These are phyloP conservation scores for Candida krabiensis DNA, from an alignment of 805 yeast species.

Conservation along the genomic window DNA sequence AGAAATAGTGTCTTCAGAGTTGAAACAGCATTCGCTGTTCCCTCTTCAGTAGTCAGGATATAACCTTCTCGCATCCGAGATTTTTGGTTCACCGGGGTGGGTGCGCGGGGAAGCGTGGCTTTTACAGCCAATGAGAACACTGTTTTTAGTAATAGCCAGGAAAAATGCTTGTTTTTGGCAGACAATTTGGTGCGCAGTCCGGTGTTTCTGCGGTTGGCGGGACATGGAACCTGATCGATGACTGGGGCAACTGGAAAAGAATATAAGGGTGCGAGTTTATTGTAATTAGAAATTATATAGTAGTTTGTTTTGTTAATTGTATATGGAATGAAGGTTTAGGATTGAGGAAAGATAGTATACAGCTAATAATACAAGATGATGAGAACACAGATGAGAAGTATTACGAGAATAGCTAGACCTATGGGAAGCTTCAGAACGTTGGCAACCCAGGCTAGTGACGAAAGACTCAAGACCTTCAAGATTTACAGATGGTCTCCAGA, in stretches of 20 bases:
- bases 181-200: neutral
- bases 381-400: slow-evolving; percentile 11
- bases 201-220: too few relatives aligned
- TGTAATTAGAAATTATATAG: too few relatives aligned
- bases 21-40: neutral
- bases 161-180: neutral
- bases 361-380: too few relatives aligned
- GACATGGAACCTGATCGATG: too few relatives aligned
- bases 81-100: neutral
- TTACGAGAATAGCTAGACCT: slow-evolving; percentile 10
- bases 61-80: slow-evolving; percentile 10
- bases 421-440: slow-evolving; percentile 26
- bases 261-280: too few relatives aligned
- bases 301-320: too few relatives aligned
- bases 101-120: neutral
- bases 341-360: neutral
- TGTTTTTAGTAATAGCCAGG: slow-evolving; percentile 8
- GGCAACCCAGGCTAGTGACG: slow-evolving; percentile 57
- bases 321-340: too few relatives aligned
- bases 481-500: slow-evolving; percentile 99
- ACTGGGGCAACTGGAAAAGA: too few relatives aligned
- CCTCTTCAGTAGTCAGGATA: slow-evolving; percentile 3
- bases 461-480: slow-evolving; percentile 78
- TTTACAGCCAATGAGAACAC: slow-evolving; percentile 10
- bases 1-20: too few relatives aligned